Evolutionary conservation across 371 early-diverging fungal genomes (phyloP).

Genomic region (Caulochytrium protostelioides): DNA sequence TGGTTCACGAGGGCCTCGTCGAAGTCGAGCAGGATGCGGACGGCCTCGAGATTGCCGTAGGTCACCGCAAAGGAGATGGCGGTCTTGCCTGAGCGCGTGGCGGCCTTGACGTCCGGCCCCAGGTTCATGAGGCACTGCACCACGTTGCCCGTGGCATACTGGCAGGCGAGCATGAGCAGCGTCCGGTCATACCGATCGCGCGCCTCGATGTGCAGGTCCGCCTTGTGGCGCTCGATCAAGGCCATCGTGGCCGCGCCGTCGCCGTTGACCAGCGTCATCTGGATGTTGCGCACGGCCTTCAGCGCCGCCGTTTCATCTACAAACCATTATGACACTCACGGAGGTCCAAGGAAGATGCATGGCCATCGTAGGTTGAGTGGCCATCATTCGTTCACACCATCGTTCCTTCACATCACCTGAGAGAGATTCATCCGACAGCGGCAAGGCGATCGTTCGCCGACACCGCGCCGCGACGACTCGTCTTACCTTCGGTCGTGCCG

Average conservation of each 20-base stretch:
- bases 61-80: conserved; percentile 15
- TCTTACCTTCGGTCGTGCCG: conserved; percentile 13
- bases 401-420: too few relatives aligned
- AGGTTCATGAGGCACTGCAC: conserved; percentile 9
- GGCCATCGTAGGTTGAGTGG: too few relatives aligned
- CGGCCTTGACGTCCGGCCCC: conserved; percentile 10
- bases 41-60: conserved; percentile 11
- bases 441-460: too few relatives aligned
- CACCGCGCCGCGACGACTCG: too few relatives aligned
- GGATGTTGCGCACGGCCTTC: conserved; percentile 9
- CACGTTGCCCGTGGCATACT: conserved; percentile 8
- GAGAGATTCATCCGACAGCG: too few relatives aligned
- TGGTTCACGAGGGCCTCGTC: conserved; percentile 3
- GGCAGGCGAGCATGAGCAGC: conserved; percentile 20
- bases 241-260: conserved; percentile 7
- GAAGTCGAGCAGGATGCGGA: conserved; percentile 8
- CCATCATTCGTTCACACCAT: too few relatives aligned
- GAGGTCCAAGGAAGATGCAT: neutral
- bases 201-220: conserved; percentile 14
- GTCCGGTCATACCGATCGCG: conserved; percentile 19
- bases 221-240: conserved; percentile 8
- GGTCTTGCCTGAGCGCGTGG: conserved; percentile 17
- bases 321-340: neutral
- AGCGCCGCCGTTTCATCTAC: conserved; percentile 14
- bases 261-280: conserved; percentile 12